Percentiles rank a stretch among this genome's conserved stretches.
phyloP scores from a whole-genome alignment of 1,139 yeast genomes.

The Yamadazyma membranifaciens region DNA sequence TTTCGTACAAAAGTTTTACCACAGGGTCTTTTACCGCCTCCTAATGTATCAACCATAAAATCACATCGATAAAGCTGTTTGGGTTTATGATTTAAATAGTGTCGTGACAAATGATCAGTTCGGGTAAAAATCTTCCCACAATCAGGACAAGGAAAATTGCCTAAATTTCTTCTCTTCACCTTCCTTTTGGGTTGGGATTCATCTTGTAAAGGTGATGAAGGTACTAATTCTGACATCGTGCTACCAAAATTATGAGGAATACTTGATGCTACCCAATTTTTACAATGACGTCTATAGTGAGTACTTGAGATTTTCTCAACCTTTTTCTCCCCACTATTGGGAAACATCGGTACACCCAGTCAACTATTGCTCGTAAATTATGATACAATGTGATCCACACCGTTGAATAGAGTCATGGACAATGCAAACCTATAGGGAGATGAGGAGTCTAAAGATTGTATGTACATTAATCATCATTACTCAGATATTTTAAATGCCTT shows the following conservation, averaged over 20 bases:
- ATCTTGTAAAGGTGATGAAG: conserved; percentile 4
- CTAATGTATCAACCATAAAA: conserved; percentile 27
- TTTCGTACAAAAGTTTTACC: conserved; percentile 46
- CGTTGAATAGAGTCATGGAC: too few relatives aligned
- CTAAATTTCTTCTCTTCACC: conserved; percentile 15
- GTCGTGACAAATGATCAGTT: conserved; percentile 45
- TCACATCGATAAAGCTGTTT: conserved; percentile 35
- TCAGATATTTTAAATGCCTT: neutral
- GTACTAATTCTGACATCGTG: conserved; percentile 8
- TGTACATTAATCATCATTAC: neutral
- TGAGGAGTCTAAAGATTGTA: too few relatives aligned
- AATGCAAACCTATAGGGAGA: too few relatives aligned
- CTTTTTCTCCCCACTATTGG: too few relatives aligned
- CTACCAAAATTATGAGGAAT: neutral
- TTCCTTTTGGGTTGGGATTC: conserved; percentile 1
- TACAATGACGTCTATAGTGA: too few relatives aligned
- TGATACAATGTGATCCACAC: too few relatives aligned
- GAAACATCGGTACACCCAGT: too few relatives aligned
- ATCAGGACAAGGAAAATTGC: conserved; percentile 27
- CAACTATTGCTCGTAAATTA: too few relatives aligned
- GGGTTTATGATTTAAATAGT: conserved; percentile 46
- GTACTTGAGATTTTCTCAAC: too few relatives aligned
- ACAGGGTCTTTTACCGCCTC: conserved; percentile 26
- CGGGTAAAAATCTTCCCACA: conserved; percentile 44
- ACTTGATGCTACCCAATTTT: neutral